These are phyloP conservation scores for Ustilago shanxiensis DNA, from an alignment of 1,284 basidiomycete species.

Conservation along the genomic window DNA sequence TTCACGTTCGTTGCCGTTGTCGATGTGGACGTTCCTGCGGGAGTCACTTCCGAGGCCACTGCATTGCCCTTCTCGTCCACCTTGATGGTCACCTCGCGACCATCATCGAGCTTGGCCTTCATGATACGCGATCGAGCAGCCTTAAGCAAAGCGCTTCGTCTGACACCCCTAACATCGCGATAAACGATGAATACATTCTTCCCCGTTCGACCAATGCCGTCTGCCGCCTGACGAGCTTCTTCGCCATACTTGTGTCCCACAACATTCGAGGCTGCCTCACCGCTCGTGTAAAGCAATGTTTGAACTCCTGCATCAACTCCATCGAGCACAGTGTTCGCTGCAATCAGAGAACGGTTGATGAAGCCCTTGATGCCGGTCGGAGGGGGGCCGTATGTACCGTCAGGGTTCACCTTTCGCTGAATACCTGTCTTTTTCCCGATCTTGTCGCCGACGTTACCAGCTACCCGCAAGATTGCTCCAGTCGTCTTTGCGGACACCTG, in stretches of 20 bases:
- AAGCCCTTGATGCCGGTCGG: slow-evolving; percentile 66
- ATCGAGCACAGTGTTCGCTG: slow-evolving; percentile 68
- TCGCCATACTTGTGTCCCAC: slow-evolving; percentile 69
- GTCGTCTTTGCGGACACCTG: slow-evolving; percentile 60
- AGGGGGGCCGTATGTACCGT: slow-evolving; percentile 39
- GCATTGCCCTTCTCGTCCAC: slow-evolving; percentile 47
- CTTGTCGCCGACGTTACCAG: slow-evolving; percentile 64
- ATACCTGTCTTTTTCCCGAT: slow-evolving; percentile 69
- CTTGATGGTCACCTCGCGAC: slow-evolving; percentile 34
- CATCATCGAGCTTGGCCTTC: slow-evolving; percentile 44
- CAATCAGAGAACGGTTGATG: slow-evolving; percentile 66
- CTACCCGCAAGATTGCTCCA: slow-evolving; percentile 61
- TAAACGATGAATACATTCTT: slow-evolving; percentile 67
- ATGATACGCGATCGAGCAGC: slow-evolving; percentile 56
- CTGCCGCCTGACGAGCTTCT: slow-evolving; percentile 64
- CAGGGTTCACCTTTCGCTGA: slow-evolving; percentile 55
- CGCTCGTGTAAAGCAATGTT: slow-evolving; percentile 55
- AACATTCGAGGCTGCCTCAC: slow-evolving; percentile 64
- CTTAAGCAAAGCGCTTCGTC: slow-evolving; percentile 64
- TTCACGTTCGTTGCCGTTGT: slow-evolving; percentile 4
- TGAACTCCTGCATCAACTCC: slow-evolving; percentile 67
- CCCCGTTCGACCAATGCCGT: slow-evolving; percentile 56
- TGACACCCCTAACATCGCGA: slow-evolving; percentile 66
- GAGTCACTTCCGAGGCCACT: slow-evolving; percentile 22
- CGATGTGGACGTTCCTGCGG: neutral